Conservation (phyloP, 2,329 filamentous ascomycete species). For the Fusarium kyushuense region DNA sequence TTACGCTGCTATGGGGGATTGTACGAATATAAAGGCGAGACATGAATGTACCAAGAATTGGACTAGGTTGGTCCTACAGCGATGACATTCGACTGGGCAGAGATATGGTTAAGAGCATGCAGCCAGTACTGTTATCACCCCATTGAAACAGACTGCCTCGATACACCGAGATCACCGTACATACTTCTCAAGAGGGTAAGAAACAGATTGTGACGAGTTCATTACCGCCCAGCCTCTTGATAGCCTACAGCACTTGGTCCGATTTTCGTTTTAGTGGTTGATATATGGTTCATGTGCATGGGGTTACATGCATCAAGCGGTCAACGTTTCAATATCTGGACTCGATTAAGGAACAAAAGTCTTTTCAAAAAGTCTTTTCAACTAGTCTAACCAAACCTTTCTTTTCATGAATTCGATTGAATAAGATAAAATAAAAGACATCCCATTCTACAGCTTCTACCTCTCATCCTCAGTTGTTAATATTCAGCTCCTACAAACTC, state of each 20-base stretch:
- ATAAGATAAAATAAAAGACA: conserved; percentile 7
- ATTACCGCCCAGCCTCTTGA: conserved; percentile 14
- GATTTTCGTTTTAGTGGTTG: conserved; percentile 2
- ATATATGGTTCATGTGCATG: conserved; percentile 27
- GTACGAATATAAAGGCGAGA: conserved; percentile 37
- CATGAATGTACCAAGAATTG: conserved; percentile 10
- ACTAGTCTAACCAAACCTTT: neutral
- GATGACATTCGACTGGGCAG: neutral
- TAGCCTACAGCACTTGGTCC: neutral
- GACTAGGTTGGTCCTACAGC: neutral
- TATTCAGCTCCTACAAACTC: conserved; percentile 17
- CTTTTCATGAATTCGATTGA: no score
- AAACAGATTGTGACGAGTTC: conserved; percentile 12
- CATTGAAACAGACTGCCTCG: conserved; percentile 14
- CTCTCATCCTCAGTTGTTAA: neutral
- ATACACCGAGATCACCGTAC: conserved; percentile 2
- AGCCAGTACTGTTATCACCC: conserved; percentile 2
- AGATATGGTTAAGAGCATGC: conserved; percentile 23
- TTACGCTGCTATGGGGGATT: conserved; percentile 39
- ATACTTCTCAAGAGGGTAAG: conserved; percentile 8
- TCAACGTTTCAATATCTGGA: conserved; percentile 23
- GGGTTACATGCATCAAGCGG: conserved; percentile 35
- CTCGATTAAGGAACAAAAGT: no score
- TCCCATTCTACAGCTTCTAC: neutral
- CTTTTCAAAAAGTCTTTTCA: no score